These are phyloP conservation scores for Lactarius hengduanensis DNA, from an alignment of 768 basidiomycete species.

Conservation along the genomic window DNA sequence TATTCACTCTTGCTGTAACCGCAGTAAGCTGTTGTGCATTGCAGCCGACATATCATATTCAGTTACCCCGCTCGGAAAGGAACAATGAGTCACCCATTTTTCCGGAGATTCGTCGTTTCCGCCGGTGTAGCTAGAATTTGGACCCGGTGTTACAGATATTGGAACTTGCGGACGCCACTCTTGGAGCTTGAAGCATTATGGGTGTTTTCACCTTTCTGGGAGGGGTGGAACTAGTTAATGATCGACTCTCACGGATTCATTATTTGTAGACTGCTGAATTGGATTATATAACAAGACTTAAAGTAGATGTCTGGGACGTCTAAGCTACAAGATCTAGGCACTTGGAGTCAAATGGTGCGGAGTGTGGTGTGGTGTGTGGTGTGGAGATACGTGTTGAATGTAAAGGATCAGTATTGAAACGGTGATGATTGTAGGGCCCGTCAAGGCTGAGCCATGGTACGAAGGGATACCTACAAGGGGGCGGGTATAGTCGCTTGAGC, in stretches of 20 bases:
- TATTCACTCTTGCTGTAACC: background rate
- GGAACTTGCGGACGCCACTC: background rate
- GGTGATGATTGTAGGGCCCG: background rate
- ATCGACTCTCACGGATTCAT: background rate
- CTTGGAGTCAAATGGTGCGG: slow-evolving; percentile 1
- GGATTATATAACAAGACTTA: slow-evolving; percentile 1
- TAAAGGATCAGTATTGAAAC: background rate
- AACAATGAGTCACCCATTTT: background rate
- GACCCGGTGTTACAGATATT: too few species aligned
- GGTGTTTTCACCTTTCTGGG: background rate
- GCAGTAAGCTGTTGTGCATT: background rate
- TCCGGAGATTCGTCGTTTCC: background rate
- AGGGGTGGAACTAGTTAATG: background rate
- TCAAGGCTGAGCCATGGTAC: background rate
- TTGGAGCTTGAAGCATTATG: background rate
- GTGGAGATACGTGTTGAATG: background rate
- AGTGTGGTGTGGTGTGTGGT: background rate
- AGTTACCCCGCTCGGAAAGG: background rate
- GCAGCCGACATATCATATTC: background rate
- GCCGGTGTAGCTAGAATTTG: too few species aligned
- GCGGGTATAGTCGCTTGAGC: background rate
- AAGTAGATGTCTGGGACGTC: background rate
- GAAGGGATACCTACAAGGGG: background rate
- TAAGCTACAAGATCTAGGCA: slow-evolving; percentile 14
- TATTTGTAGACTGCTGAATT: background rate